Conservation (phyloP, 1,284 basidiomycete genomes). For the Ustilago cynodontis region DNA sequence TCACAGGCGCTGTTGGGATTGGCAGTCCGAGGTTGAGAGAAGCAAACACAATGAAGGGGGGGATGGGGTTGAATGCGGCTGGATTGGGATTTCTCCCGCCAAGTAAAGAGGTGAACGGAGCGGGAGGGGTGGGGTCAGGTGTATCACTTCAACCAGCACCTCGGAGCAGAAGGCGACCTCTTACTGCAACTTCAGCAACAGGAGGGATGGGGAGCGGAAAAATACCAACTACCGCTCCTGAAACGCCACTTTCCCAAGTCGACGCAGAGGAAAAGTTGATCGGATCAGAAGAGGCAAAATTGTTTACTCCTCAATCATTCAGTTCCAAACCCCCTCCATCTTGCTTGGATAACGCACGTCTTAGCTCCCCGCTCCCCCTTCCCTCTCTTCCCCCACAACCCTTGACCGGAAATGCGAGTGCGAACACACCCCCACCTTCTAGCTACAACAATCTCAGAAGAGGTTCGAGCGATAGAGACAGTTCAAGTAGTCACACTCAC, state of each 20-base stretch:
- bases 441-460: neutral
- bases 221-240: constrained; percentile 29
- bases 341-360: neutral
- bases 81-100: neutral
- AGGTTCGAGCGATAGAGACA: constrained; percentile 20
- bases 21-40: neutral
- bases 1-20: neutral
- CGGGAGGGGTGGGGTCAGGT: neutral
- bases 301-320: constrained; percentile 40
- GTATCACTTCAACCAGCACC: constrained; percentile 15
- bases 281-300: neutral
- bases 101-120: neutral
- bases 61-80: neutral
- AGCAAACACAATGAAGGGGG: neutral
- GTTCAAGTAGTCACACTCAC: constrained; percentile 18
- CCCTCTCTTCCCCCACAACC: neutral
- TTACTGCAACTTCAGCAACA: neutral
- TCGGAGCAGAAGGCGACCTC: constrained; percentile 5
- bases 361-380: neutral
- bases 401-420: too few species aligned
- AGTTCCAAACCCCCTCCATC: constrained; percentile 6
- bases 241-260: neutral
- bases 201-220: neutral
- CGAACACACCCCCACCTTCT: neutral
- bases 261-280: neutral